phyloP scores from a whole-genome alignment of 352 stramenopile genomes.

The Nothophytophthora sp. region DNA sequence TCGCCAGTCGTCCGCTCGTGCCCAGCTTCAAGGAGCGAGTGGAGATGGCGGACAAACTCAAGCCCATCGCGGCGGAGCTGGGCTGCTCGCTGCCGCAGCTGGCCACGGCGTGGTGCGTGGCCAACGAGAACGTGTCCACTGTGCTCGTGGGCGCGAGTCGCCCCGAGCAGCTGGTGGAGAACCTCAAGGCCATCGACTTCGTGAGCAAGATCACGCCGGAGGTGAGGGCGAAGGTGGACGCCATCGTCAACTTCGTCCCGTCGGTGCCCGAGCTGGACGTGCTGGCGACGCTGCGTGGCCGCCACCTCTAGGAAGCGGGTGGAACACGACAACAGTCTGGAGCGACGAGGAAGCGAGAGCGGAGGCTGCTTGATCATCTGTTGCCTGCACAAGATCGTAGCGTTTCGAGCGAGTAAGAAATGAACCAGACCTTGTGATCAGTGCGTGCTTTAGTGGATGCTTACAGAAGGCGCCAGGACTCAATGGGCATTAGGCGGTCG shows the following conservation, averaged over 20 bases:
- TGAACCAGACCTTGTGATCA: too few species aligned
- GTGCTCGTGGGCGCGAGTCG: constrained; percentile 48
- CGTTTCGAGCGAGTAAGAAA: too few species aligned
- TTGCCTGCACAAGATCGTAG: too few species aligned
- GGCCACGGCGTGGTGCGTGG: constrained; percentile 41
- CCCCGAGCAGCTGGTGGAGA: constrained; percentile 55
- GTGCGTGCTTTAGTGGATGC: too few species aligned
- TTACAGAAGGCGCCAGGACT: too few species aligned
- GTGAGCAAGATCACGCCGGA: constrained; percentile 45
- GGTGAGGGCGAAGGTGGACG: constrained; percentile 50
- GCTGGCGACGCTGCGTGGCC: constrained; percentile 5
- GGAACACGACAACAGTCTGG: too few species aligned
- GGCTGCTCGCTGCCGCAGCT: constrained; percentile 50
- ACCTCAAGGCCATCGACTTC: constrained; percentile 44
- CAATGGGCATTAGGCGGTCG: too few species aligned
- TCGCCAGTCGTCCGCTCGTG: not conserved
- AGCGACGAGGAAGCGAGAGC: not conserved
- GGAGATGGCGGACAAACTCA: constrained; percentile 33
- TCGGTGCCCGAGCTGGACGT: not conserved
- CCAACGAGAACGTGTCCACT: constrained; percentile 52
- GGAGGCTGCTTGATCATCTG: too few species aligned
- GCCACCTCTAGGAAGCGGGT: constrained; percentile 2
- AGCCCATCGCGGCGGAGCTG: constrained; percentile 43
- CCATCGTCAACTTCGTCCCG: constrained; percentile 9
- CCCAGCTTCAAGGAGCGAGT: constrained; percentile 12